Percentiles rank a stretch among this genome's conserved stretches.
These are phyloP conservation scores for Paecilomyces dactylethromorphus DNA, from an alignment of 2,329 filamentous ascomycete species.

Conservation along the genomic window DNA sequence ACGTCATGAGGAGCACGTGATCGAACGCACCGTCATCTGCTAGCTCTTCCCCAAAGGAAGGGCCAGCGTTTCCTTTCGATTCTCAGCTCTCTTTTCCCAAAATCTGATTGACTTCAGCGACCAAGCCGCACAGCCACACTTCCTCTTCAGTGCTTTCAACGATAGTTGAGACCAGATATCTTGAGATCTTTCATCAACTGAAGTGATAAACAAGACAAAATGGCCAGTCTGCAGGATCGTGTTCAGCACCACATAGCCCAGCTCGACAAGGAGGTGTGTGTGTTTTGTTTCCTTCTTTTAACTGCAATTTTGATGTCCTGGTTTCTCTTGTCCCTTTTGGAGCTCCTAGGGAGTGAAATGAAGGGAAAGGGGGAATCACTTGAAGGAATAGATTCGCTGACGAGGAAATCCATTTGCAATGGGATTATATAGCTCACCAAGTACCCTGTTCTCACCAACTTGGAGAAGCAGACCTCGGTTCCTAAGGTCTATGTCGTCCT, in stretches of 20 bases:
- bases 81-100: constrained; percentile 5
- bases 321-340: constrained; percentile 8
- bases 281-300: not conserved
- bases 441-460: constrained; percentile 60
- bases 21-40: constrained; percentile 10
- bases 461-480: constrained; percentile 62
- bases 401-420: not conserved
- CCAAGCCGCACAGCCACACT: not conserved
- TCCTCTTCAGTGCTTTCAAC: not conserved
- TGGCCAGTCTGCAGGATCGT: constrained; percentile 53
- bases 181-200: not conserved
- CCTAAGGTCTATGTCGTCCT: constrained; percentile 64
- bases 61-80: constrained; percentile 13
- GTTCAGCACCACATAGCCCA: constrained; percentile 59
- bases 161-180: not conserved
- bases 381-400: not conserved
- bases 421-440: constrained; percentile 52
- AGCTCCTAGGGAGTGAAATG: not conserved
- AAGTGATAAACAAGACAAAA: constrained; percentile 11
- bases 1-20: constrained; percentile 17
- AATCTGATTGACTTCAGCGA: not conserved
- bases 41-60: constrained; percentile 1
- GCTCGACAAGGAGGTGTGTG: constrained; percentile 61
- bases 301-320: constrained; percentile 8
- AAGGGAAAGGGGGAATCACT: not conserved